phyloP scores from a whole-genome alignment of 768 basidiomycete species.

The Mycena kentingensis region DNA sequence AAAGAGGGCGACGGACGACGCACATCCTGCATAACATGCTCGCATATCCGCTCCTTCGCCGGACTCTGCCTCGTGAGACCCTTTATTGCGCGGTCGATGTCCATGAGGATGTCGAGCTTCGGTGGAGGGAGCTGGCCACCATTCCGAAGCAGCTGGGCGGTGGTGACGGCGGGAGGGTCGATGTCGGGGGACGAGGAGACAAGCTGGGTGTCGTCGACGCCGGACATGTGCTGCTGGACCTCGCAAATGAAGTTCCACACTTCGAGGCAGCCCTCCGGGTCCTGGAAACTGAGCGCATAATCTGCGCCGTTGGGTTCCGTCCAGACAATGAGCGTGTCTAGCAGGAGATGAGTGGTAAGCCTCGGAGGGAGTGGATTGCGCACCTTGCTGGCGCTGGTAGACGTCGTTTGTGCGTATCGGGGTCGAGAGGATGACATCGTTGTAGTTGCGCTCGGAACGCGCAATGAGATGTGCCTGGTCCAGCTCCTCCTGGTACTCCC shows the following conservation, averaged over 20 bases:
- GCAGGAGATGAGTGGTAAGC: conserved; percentile 17
- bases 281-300: conserved; percentile 96
- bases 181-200: conserved; percentile 63
- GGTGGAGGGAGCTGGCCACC: conserved; percentile 77
- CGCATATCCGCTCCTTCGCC: conserved; percentile 84
- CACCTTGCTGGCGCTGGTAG: conserved; percentile 86
- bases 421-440: conserved; percentile 75
- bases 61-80: conserved; percentile 67
- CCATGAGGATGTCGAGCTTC: conserved; percentile 71
- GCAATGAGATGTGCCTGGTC: conserved; percentile 83
- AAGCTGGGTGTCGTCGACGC: conserved; percentile 49
- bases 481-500: conserved; percentile 76
- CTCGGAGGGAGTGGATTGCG: conserved; percentile 28
- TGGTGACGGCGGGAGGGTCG: conserved; percentile 56
- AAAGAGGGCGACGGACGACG: conserved; percentile 31
- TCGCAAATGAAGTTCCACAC: conserved; percentile 97
- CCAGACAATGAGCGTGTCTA: conserved; percentile 98
- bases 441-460: conserved; percentile 74
- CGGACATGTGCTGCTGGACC: conserved; percentile 82
- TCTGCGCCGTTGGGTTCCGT: conserved; percentile 94
- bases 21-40: conserved; percentile 86
- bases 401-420: conserved; percentile 81
- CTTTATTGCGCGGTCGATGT: conserved; percentile 81
- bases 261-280: conserved; percentile 91
- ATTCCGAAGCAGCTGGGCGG: conserved; percentile 66